Percentiles rank a stretch among this genome's conserved stretches.
Evolutionary conservation across 176 grass and related monocot species (phyloP).

Genomic region (Musa troglodytarum): DNA sequence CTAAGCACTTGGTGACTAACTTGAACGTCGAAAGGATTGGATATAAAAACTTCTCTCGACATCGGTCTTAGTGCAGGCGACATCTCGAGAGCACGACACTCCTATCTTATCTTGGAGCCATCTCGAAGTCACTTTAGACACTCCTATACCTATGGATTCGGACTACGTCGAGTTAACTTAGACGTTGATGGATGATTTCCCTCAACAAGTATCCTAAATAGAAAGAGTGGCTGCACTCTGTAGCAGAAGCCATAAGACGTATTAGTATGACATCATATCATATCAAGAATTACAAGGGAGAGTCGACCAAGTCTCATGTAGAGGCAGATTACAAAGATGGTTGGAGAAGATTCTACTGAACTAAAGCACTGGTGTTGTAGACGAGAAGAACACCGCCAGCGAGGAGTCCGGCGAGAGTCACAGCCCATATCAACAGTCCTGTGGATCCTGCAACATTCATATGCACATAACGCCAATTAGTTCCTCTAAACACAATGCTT

Average conservation of each 20-base stretch:
- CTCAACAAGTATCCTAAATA: not conserved
- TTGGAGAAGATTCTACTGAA: constrained; percentile 26
- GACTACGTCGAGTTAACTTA: too few relatives aligned
- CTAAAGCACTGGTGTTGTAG: constrained; percentile 75
- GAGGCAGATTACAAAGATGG: not conserved
- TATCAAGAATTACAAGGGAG: not conserved
- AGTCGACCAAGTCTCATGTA: not conserved
- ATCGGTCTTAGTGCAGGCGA: too few relatives aligned
- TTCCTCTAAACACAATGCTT: not conserved
- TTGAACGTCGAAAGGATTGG: too few relatives aligned
- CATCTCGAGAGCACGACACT: too few relatives aligned
- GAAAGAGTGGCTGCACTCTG: not conserved
- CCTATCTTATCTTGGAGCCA: too few relatives aligned
- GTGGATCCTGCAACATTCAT: constrained; percentile 58
- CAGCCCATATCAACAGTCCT: constrained; percentile 74
- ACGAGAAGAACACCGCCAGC: constrained; percentile 68
- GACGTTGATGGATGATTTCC: too few relatives aligned
- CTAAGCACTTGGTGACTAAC: too few relatives aligned
- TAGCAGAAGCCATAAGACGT: not conserved
- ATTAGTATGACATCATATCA: not conserved
- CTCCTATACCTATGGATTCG: too few relatives aligned
- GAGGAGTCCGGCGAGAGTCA: constrained; percentile 67
- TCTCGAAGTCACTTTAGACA: too few relatives aligned
- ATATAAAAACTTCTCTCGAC: too few relatives aligned
- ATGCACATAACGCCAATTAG: not conserved